A percentile compares a stretch with the other conserved stretches of the same genome.
Evolutionary conservation across 2,329 filamentous ascomycete species (phyloP).

Genomic region (Microdochium paspali): DNA sequence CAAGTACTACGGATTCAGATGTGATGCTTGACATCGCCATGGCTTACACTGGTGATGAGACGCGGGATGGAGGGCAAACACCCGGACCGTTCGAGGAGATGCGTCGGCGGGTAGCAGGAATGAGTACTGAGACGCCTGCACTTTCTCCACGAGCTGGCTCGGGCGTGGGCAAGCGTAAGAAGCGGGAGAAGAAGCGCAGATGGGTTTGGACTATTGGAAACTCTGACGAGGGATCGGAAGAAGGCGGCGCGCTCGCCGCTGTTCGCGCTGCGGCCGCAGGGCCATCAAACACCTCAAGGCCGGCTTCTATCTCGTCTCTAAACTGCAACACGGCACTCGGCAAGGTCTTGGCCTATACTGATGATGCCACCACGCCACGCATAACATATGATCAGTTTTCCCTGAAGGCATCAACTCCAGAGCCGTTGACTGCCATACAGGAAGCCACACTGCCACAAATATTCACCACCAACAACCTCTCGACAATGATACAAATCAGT

Average conservation of each 20-base stretch:
- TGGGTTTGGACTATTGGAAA: constrained; percentile 60
- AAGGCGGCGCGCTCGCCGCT: constrained; percentile 32
- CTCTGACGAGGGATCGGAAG: constrained; percentile 31
- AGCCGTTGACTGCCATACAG: constrained; percentile 12
- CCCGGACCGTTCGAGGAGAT: constrained; percentile 56
- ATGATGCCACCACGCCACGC: constrained; percentile 1
- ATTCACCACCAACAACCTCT: neutral
- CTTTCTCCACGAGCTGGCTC: constrained; percentile 25
- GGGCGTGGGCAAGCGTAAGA: constrained; percentile 43
- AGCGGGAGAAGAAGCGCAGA: constrained; percentile 49
- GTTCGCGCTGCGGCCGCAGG: constrained; percentile 23
- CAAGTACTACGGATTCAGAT: constrained; percentile 26
- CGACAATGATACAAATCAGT: constrained; percentile 12
- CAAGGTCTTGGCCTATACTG: neutral
- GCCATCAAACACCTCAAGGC: too few species aligned
- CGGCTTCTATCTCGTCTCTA: too few species aligned
- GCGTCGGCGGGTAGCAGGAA: constrained; percentile 44
- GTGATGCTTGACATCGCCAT: constrained; percentile 36
- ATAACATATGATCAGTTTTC: neutral
- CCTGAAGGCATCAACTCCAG: constrained; percentile 6
- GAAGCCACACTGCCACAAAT: neutral
- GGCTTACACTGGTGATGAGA: constrained; percentile 43
- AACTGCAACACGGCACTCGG: too few species aligned
- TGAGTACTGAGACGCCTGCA: constrained; percentile 30
- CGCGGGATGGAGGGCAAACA: constrained; percentile 51